Conservation (phyloP, 164 flowering plant genomes). For the Aristolochia californica region DNA sequence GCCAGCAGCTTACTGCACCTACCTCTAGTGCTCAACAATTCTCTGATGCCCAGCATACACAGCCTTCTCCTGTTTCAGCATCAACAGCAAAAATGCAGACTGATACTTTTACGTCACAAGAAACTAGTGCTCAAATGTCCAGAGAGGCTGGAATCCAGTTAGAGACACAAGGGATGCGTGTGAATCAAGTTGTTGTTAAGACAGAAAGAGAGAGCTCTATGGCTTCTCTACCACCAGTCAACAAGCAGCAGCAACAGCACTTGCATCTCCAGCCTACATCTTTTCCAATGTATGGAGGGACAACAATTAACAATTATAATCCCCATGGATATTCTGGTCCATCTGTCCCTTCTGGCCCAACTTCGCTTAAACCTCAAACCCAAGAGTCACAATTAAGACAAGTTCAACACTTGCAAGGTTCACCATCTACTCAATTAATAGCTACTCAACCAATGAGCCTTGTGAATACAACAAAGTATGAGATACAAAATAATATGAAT, state of each 20-base stretch:
- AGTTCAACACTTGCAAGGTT: constrained; percentile 36
- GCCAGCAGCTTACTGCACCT: constrained; percentile 28
- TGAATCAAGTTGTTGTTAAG: constrained; percentile 26
- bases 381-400: constrained; percentile 61
- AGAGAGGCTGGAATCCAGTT: constrained; percentile 14
- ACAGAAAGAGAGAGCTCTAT: constrained; percentile 43
- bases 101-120: not conserved
- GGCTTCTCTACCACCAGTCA: constrained; percentile 33
- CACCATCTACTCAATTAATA: constrained; percentile 32
- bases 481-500: constrained; percentile 30
- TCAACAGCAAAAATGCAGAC: constrained; percentile 8
- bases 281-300: constrained; percentile 48
- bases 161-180: constrained; percentile 36
- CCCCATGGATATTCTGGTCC: constrained; percentile 34
- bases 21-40: constrained; percentile 23
- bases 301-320: constrained; percentile 33
- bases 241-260: constrained; percentile 36
- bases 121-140: constrained; percentile 6
- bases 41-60: constrained; percentile 10
- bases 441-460: constrained; percentile 30
- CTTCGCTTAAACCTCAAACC: constrained; percentile 39
- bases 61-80: constrained; percentile 16
- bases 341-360: constrained; percentile 27
- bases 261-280: constrained; percentile 49
- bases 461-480: constrained; percentile 38